Base-by-base conservation (phyloP, 495 filamentous ascomycete genomes). In the Daldinia caldariorum region DNA sequence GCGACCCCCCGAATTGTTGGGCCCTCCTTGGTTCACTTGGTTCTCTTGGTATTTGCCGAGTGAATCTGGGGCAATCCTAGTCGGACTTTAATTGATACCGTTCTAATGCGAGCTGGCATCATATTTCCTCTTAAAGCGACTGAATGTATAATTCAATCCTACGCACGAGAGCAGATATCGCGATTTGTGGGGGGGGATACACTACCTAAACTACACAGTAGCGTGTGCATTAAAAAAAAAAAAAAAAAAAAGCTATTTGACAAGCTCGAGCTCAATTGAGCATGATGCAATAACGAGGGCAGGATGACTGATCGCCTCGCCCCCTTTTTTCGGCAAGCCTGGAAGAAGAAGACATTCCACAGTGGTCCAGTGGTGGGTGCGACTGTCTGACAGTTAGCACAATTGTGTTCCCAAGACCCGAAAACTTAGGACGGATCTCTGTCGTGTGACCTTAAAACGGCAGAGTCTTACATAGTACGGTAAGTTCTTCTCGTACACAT, bases 221-320 rank as follows among this genome's bases (percentile, higher is more conserved):
- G 34, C 9, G 34, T 35, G 6, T 35, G 34, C 9, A 35, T 35
- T 1, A 26, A 35, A 35, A 35, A 35, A 1, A 10, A 3, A 35
- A 1, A 26, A 26, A 35, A 35, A 35, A 35, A 1, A 10, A 3
- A 35, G 6, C 34, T 47, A 47, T 18, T 4, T 47, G 0, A 22
- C 9, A 47, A 47, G 16, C 43, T 47, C 34, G 3, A 26, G 26
- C 26, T 45, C 26, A 61, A 47, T 63, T 60, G 64, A 70, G 41
- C 58, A 75, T 77, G 75, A 77, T 75, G 75, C 75, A 77, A 77
- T 71, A 73, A 20, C 51, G 66, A 63, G 66, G 56, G 64, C 53
- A 57, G 47, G 60, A 67, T 64, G 64, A 72, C 63, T 71, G 67
- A 75, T 75, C 70, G 58, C 65, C 62, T 71, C 65, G 56, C 70